Evolutionary conservation across 345 rosid genomes (phyloP).

Genomic region (Dipteronia dyeriana): DNA sequence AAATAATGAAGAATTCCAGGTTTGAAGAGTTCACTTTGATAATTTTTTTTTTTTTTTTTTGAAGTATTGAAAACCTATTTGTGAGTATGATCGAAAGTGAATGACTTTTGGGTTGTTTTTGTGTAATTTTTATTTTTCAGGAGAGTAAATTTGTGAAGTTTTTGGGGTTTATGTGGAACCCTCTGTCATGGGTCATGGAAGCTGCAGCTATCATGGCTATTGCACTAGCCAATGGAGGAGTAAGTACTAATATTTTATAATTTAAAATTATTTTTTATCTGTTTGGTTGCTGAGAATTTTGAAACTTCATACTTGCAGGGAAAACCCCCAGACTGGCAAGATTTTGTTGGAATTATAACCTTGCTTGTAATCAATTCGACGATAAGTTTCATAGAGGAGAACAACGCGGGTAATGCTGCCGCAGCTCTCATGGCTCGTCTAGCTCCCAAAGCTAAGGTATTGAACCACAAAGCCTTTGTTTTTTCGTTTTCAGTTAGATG

Average conservation of each 20-base stretch:
- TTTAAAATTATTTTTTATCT: no score
- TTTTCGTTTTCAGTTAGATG: neutral
- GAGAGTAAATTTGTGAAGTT: constrained; percentile 62
- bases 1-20: neutral
- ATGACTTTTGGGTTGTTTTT: constrained; percentile 4
- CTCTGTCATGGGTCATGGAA: constrained; percentile 82
- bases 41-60: no score
- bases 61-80: no score
- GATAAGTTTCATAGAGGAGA: constrained; percentile 69
- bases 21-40: neutral
- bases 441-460: constrained; percentile 65
- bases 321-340: constrained; percentile 75
- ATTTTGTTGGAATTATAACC: constrained; percentile 60
- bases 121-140: constrained; percentile 29
- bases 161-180: constrained; percentile 76
- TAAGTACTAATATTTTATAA: constrained; percentile 21
- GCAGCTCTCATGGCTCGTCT: constrained; percentile 69
- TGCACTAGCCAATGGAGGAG: constrained; percentile 75
- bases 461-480: neutral
- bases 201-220: constrained; percentile 80
- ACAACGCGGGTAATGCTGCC: constrained; percentile 72
- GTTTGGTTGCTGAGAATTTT: no score
- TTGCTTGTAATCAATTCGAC: constrained; percentile 64
- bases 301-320: constrained; percentile 35
- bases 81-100: neutral